Percentiles rank a stretch among this genome's conserved stretches.
Conservation (phyloP, 768 basidiomycete species). For the Dendrothele bispora region DNA sequence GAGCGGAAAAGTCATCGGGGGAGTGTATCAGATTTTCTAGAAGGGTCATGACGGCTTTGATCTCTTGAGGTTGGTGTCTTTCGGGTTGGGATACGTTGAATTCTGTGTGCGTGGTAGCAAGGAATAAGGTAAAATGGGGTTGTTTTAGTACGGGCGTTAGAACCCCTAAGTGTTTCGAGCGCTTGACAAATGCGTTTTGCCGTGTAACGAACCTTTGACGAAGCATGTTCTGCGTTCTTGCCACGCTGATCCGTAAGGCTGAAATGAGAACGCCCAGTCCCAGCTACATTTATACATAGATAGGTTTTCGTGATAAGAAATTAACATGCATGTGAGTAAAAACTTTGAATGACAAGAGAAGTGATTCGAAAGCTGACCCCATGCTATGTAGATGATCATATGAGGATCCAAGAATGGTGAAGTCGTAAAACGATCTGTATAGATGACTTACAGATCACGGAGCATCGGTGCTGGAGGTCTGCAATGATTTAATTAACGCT, state of each 20-base stretch:
- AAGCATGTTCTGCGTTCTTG: not conserved
- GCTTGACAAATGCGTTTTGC: no score
- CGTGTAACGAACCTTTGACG: not conserved
- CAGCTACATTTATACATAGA: constrained; percentile 8
- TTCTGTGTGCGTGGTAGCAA: not conserved
- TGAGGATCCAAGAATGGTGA: not conserved
- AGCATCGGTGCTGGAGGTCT: constrained; percentile 12
- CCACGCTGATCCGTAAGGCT: constrained; percentile 7
- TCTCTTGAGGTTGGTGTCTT: not conserved
- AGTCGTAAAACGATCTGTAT: not conserved
- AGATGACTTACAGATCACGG: constrained; percentile 6
- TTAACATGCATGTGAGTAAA: no score
- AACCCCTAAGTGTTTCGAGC: not conserved
- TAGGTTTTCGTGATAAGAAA: no score
- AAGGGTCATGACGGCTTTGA: not conserved
- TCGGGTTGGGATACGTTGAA: not conserved
- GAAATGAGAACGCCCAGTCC: constrained; percentile 11
- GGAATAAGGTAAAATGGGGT: no score
- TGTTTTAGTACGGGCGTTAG: no score
- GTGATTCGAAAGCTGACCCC: not conserved
- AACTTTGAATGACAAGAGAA: not conserved
- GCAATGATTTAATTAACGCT: not conserved
- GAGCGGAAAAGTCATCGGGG: constrained; percentile 2
- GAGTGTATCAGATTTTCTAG: constrained; percentile 1
- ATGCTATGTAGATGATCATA: not conserved